Evolutionary conservation across 805 yeast genomes (phyloP).

Genomic region (Kazachstania kunashirensis): DNA sequence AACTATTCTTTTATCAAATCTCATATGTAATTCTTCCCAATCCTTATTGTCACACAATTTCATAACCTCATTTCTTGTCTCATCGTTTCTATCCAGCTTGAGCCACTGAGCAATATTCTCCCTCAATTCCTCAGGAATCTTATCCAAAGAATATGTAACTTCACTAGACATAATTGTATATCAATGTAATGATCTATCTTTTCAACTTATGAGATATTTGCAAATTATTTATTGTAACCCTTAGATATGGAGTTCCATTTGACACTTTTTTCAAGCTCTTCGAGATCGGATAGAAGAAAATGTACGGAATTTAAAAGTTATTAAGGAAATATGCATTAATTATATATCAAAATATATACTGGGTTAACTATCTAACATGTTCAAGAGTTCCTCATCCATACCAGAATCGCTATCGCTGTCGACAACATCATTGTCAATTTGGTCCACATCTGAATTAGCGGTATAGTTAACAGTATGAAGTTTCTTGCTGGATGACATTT

Average conservation of each 20-base stretch:
- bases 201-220: too few species aligned
- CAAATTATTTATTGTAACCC: too few species aligned
- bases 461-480: neutral
- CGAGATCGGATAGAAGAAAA: too few species aligned
- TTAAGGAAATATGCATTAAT: too few species aligned
- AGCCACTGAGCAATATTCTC: conserved; percentile 19
- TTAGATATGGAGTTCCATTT: too few species aligned
- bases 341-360: too few species aligned
- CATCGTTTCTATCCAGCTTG: conserved; percentile 29
- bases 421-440: conserved; percentile 3
- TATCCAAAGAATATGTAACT: neutral
- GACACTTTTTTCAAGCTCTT: too few species aligned
- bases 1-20: conserved; percentile 51
- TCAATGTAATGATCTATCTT: too few species aligned
- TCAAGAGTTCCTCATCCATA: conserved; percentile 25
- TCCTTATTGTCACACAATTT: conserved; percentile 33
- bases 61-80: conserved; percentile 47
- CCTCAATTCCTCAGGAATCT: conserved; percentile 12
- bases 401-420: conserved; percentile 21
- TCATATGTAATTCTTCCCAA: conserved; percentile 38
- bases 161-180: neutral
- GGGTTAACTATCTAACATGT: conserved; percentile 16
- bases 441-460: neutral
- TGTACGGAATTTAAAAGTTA: too few species aligned
- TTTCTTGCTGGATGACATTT: neutral